These are phyloP conservation scores for Pisolithus microcarpus DNA, from an alignment of 768 basidiomycete genomes.

Conservation along the genomic window DNA sequence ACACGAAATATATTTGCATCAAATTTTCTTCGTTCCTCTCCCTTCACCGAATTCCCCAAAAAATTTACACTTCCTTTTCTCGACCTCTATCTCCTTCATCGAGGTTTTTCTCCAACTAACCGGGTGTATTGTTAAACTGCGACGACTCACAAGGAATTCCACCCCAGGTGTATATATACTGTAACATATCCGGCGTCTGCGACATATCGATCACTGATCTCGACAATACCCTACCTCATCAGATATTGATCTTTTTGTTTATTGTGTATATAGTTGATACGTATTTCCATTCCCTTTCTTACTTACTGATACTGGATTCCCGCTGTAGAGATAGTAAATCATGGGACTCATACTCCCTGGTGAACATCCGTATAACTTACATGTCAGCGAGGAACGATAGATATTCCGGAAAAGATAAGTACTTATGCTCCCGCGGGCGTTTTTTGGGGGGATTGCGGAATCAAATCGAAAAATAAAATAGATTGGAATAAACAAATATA, in stretches of 20 bases:
- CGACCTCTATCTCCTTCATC: constrained; percentile 8
- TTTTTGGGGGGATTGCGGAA: too few species aligned
- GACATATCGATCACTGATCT: constrained; percentile 2
- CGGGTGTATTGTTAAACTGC: constrained; percentile 2
- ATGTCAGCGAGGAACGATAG: background rate
- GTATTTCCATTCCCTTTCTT: background rate
- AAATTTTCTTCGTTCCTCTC: constrained; percentile 4
- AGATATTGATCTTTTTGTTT: constrained; percentile 2
- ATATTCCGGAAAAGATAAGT: background rate
- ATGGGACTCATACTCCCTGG: background rate
- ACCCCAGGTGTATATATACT: constrained; percentile 2
- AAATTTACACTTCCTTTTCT: constrained; percentile 1
- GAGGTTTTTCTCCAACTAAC: background rate
- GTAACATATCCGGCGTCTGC: constrained; percentile 6
- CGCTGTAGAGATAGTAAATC: background rate
- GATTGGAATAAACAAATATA: background rate
- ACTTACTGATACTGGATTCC: background rate
- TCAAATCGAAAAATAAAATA: background rate
- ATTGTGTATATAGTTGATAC: constrained; percentile 6
- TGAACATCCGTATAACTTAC: background rate
- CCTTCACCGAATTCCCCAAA: background rate
- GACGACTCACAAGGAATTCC: background rate
- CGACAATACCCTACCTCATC: background rate
- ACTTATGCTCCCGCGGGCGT: too few species aligned
- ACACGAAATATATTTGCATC: constrained; percentile 17